Conservation (phyloP, 2,329 filamentous ascomycete species). For the Aspergillus piperis region DNA sequence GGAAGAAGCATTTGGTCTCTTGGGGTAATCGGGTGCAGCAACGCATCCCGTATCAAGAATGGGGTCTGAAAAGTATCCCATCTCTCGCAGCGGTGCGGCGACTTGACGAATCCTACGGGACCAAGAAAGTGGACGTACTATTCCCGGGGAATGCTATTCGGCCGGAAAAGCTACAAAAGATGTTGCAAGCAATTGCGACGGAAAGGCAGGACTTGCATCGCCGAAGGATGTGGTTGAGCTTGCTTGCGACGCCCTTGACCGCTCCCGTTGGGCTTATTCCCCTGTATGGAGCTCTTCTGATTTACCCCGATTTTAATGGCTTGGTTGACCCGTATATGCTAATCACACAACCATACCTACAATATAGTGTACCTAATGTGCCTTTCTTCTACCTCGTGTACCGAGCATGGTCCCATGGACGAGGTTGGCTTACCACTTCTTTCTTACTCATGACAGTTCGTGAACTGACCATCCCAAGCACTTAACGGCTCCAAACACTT, state of each 20-base stretch:
- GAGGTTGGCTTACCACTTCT: conserved; percentile 48
- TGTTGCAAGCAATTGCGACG: conserved; percentile 72
- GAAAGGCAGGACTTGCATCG: conserved; percentile 79
- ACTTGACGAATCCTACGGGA: conserved; percentile 64
- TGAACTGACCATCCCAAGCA: conserved; percentile 50
- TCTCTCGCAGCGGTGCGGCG: conserved; percentile 69
- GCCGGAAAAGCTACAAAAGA: conserved; percentile 60
- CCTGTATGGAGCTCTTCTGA: conserved; percentile 60
- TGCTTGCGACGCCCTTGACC: conserved; percentile 79
- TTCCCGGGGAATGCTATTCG: conserved; percentile 74
- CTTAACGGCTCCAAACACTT: conserved; percentile 81
- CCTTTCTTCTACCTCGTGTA: conserved; percentile 97
- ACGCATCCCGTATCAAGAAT: conserved; percentile 94
- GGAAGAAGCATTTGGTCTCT: conserved; percentile 82
- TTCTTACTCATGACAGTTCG: conserved; percentile 18
- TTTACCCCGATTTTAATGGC: background rate
- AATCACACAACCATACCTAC: conserved; percentile 12
- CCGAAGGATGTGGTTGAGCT: conserved; percentile 75
- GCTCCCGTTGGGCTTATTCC: conserved; percentile 82
- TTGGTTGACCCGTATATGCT: background rate
- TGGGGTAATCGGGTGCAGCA: conserved; percentile 86
- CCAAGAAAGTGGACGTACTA: conserved; percentile 65
- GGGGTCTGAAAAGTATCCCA: conserved; percentile 93
- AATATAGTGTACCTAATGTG: conserved; percentile 76
- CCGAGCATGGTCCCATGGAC: conserved; percentile 86